Evolutionary conservation across 2,329 filamentous ascomycete genomes (phyloP).

Genomic region (Magnaporthiopsis poae): DNA sequence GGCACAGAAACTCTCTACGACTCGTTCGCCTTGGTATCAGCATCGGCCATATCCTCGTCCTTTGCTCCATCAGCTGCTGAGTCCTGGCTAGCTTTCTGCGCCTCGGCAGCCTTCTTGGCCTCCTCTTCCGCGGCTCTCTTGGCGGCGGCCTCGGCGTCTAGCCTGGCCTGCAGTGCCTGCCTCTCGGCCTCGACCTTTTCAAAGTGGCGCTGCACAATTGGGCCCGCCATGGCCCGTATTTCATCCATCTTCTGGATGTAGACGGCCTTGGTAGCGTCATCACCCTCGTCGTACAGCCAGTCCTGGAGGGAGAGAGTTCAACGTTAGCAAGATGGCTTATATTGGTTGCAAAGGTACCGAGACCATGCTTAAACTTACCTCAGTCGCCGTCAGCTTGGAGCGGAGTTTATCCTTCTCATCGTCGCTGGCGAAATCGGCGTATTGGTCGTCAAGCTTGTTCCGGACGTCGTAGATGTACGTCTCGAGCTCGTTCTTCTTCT

Average conservation of each 20-base stretch:
- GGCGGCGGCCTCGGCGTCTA: slow-evolving; percentile 68
- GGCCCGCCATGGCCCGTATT: slow-evolving; percentile 79
- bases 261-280: slow-evolving; percentile 85
- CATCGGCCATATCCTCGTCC: slow-evolving; percentile 57
- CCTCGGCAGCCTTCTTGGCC: slow-evolving; percentile 43
- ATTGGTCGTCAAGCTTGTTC: slow-evolving; percentile 87
- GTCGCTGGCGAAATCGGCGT: slow-evolving; percentile 77
- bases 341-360: background rate
- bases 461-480: slow-evolving; percentile 93
- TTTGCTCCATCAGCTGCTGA: slow-evolving; percentile 25
- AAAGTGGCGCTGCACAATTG: slow-evolving; percentile 86
- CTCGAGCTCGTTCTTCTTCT: slow-evolving; percentile 99
- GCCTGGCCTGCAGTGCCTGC: slow-evolving; percentile 63
- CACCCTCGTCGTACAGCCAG: slow-evolving; percentile 96
- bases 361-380: slow-evolving; percentile 52
- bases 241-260: slow-evolving; percentile 95
- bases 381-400: slow-evolving; percentile 69
- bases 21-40: slow-evolving; percentile 29
- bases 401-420: slow-evolving; percentile 81
- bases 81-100: slow-evolving; percentile 32
- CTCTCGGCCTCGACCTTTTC: slow-evolving; percentile 88
- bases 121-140: slow-evolving; percentile 56
- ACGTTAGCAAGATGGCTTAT: background rate
- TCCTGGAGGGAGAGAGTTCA: slow-evolving; percentile 47
- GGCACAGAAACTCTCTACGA: background rate